Conservation (phyloP, 805 yeast species). For the Cyberlindnera nakhonratchasimensis region DNA sequence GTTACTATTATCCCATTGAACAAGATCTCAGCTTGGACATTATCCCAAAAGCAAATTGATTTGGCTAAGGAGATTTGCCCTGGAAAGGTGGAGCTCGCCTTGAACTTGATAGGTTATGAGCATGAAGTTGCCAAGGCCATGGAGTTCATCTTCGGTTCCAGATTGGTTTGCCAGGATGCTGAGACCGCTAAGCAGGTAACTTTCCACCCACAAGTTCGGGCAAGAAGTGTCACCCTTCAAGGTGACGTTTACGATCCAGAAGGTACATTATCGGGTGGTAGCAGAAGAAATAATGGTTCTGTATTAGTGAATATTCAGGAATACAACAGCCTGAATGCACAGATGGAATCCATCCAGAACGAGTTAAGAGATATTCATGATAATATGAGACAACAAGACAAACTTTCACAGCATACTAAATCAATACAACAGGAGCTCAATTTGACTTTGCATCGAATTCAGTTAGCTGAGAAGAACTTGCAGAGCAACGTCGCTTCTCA, state of each 20-base stretch:
- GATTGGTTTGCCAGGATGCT: slow-evolving; percentile 85
- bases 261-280: slow-evolving; percentile 96
- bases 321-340: slow-evolving; percentile 45
- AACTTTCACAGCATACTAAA: slow-evolving; percentile 46
- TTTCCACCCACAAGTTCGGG: slow-evolving; percentile 73
- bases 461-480: slow-evolving; percentile 50
- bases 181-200: slow-evolving; percentile 87
- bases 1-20: slow-evolving; percentile 92
- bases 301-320: slow-evolving; percentile 63
- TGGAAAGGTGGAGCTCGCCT: slow-evolving; percentile 83
- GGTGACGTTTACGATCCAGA: slow-evolving; percentile 96
- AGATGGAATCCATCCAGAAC: slow-evolving; percentile 38
- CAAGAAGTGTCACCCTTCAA: slow-evolving; percentile 82
- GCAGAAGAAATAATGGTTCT: slow-evolving; percentile 58
- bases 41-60: slow-evolving; percentile 49
- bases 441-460: slow-evolving; percentile 56
- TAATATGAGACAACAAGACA: slow-evolving; percentile 41
- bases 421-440: slow-evolving; percentile 56
- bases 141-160: slow-evolving; percentile 87
- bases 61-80: slow-evolving; percentile 79
- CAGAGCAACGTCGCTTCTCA: slow-evolving; percentile 54
- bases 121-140: slow-evolving; percentile 72
- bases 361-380: slow-evolving; percentile 39
- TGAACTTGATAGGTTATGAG: slow-evolving; percentile 74
- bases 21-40: slow-evolving; percentile 62